Evolutionary conservation across 805 yeast genomes (phyloP).

Genomic region (Candida ipomoeae): DNA sequence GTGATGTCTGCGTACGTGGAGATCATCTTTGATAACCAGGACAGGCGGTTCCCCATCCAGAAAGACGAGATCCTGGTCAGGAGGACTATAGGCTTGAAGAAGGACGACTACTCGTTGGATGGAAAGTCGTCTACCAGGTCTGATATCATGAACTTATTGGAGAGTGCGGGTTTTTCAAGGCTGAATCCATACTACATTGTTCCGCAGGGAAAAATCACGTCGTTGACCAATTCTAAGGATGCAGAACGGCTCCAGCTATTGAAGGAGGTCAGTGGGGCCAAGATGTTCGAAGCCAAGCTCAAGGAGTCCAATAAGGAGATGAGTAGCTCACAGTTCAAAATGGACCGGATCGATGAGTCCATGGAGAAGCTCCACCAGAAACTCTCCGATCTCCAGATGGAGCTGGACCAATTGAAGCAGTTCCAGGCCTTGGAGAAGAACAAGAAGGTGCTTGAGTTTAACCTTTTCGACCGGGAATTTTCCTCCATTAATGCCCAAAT

Average conservation of each 20-base stretch:
- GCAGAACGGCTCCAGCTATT: conserved; percentile 70
- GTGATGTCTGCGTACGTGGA: conserved; percentile 93
- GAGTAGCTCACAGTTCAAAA: conserved; percentile 64
- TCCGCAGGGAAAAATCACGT: conserved; percentile 91
- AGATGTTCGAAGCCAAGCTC: conserved; percentile 77
- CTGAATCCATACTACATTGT: conserved; percentile 93
- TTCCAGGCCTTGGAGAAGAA: conserved; percentile 65
- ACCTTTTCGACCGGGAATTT: conserved; percentile 73
- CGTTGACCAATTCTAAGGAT: conserved; percentile 86
- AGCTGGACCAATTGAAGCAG: conserved; percentile 67
- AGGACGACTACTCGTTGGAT: conserved; percentile 86
- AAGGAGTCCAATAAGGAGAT: conserved; percentile 77
- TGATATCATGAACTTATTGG: conserved; percentile 77
- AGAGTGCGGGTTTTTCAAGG: conserved; percentile 87
- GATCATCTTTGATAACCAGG: conserved; percentile 77
- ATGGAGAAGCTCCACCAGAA: conserved; percentile 66
- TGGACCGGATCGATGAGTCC: conserved; percentile 70
- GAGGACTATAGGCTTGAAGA: conserved; percentile 89
- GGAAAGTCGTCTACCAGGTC: conserved; percentile 72
- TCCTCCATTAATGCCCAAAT: conserved; percentile 55
- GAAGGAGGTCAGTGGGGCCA: conserved; percentile 94
- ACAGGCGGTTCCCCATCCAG: conserved; percentile 66
- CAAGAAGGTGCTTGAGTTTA: conserved; percentile 69
- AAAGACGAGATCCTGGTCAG: conserved; percentile 68
- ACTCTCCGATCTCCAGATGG: conserved; percentile 73